Evolutionary conservation across 345 rosid genomes (phyloP), one percentile per base, ranked within the genome.

Genomic region (Murraya koenigii): DNA sequence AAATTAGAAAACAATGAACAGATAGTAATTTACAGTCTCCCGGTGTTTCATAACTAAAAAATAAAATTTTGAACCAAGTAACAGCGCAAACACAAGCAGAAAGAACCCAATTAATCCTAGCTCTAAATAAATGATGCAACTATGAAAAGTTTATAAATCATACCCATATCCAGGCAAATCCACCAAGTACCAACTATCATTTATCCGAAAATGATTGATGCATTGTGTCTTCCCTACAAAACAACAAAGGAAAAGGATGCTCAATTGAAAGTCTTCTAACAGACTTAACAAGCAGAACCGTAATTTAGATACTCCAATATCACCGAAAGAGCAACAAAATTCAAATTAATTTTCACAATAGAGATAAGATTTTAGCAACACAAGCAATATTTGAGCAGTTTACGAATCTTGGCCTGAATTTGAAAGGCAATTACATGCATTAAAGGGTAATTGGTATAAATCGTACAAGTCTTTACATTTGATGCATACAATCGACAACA

Each of bases 161-260:
- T 89, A 93, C 99, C 99, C 98, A 70, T 90, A 95, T 86, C 99
- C 99, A 76, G 99, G 99, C 83, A 95, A 91, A 88, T 95, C 98
- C 80, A 95, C 99, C 80, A 95, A 79, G 87, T 88, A 92, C 99
- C 99, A 95, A 79, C 82, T 87, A 84, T 87, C 93, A 77, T 95
- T 95, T 77, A 95, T 83, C 82, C 94, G 88, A 79, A 95, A 95
- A 86, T 95, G 99, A 83, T 95, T 95, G 78, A 95, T 95, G 88
- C 99, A 95, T 62, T 93, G 98, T 9, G 98, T 95, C 87, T 95
- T 95, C 85, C 99, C 99, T 95, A 69, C 79, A 83, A 35, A 58
- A 63, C 39, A 78, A 76, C 2, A 39, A 23, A 28, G 26, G 5
- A 77, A n/a, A 66, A 7, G 11, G 44, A 8, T n/a, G 30, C 47